phyloP scores from a whole-genome alignment of 2,329 filamentous ascomycete species.

The Hymenoscyphus scutula region DNA sequence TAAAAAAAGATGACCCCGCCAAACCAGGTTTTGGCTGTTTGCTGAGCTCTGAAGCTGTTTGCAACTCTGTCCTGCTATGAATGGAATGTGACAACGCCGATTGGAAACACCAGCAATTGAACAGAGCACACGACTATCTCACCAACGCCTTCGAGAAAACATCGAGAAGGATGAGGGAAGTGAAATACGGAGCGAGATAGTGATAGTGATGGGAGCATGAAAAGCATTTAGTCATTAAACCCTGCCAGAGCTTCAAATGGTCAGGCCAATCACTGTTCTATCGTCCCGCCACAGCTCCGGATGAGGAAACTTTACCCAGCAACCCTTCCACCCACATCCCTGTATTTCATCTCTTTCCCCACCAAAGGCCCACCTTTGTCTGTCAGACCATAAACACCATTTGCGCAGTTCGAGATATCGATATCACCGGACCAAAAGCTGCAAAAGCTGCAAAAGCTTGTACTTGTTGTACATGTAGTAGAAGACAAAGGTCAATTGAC shows the following conservation, averaged over 20 bases:
- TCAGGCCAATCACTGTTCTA: background rate
- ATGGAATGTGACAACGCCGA: background rate
- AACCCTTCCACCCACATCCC: too few species aligned
- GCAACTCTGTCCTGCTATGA: background rate
- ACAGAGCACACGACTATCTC: background rate
- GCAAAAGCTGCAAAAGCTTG: too few species aligned
- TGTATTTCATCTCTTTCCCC: background rate
- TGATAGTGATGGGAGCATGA: background rate
- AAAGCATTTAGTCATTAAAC: background rate
- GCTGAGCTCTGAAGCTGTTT: background rate
- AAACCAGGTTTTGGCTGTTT: background rate
- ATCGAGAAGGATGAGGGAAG: background rate
- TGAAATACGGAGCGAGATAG: background rate
- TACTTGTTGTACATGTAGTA: too few species aligned
- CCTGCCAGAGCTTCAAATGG: background rate
- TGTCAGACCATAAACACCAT: background rate
- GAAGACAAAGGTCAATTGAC: constrained; percentile 6
- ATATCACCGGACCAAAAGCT: background rate
- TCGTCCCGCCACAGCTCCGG: constrained; percentile 5
- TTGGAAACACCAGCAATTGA: background rate
- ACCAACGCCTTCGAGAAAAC: background rate
- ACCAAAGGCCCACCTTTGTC: background rate
- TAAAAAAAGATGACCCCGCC: constrained; percentile 2
- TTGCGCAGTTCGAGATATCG: background rate
- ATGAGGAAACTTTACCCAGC: constrained; percentile 4